Evolutionary conservation across 225 moss, liverwort and hornwort genomes (phyloP), one percentile per base, ranked within the genome.

Genomic region (Sphagnum tenellum): DNA sequence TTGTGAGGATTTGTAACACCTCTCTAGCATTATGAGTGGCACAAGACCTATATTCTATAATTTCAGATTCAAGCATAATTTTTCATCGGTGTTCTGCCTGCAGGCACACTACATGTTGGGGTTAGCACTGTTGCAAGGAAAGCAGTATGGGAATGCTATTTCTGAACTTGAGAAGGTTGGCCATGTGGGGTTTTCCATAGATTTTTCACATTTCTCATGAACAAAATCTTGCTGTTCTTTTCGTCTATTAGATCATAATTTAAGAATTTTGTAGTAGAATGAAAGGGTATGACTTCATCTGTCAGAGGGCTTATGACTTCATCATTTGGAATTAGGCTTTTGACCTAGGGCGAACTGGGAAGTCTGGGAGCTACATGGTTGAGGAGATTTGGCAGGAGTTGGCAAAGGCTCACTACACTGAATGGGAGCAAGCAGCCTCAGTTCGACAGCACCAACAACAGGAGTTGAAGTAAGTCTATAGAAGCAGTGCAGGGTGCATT

Each of bases 371-470:
- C 65, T 84, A 88, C 73, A 84, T 86, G 78, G 88, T 94, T 46
- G 86, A 86, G 68, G 93, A 94, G 59, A 88, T 90, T 10, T 90
- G 90, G 90, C 80, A 94, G 61, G 93, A 84, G 81, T 82, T 94
- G 29, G 77, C 88, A 48, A 93, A 88, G 67, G 79, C 88, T 60
- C 82, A 75, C 48, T 76, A 86, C 8, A 70, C 73, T 45, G 74
- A 82, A 74, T 90, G 90, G 93, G 74, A 81, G 61, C 83, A 80
- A 9, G 69, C 70, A 58, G 78, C 84, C 7, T 73, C 72, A 5
- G 8, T 71, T 12, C 88, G 84, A 63, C 49, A 70, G 52, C 81
- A 70, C 44, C 80, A 84, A 49, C 86, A 82, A 64, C 72, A 67
- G 5, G 86, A 88, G 46, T 69, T 94, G 74, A 84, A 84, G 77